Evolutionary conservation across 192 early-diverging fungal genomes (phyloP), one percentile per base, ranked within the genome.

Genomic region (Chytriomyces hyalinus): DNA sequence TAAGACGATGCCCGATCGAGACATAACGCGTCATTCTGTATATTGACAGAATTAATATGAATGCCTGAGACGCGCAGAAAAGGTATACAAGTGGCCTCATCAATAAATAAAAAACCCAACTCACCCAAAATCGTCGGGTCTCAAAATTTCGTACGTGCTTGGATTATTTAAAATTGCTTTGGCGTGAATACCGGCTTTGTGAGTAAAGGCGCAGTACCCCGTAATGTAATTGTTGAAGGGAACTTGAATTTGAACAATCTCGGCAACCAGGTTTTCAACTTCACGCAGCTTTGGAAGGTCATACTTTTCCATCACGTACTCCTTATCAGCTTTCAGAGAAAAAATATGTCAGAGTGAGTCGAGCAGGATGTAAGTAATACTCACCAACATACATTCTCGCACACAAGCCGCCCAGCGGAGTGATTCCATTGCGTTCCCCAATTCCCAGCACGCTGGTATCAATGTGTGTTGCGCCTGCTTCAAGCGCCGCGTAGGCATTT

Each of bases 201-300:
- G 97, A 6, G 97, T 97, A 82, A 98, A 98, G 61, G 97, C 96
- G 82, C 94, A 96, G 87, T 97, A 97, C 50, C 97, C 97, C 46
- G 97, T 98, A 80, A 98, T 95, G 83, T 95, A 97, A 89, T 98
- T 97, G 90, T 98, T 98, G 90, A 98, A 98, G 22, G 97, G 97
- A 72, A 98, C 95, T 51, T 93, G 91, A 81, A 98, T 91, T 77
- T 93, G 92, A 22, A 98, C 97, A 6, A 94, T 89, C 36, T 96
- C 93, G 20, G 97, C 97, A 28, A 98, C 95, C 83, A 96, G 84
- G 86, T 98, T 97, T 81, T 98, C 97, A 26, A 98, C 84, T 43
- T 97, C 94, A 65, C 95, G 93, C 76, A 98, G 90, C 89, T 91
- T 92, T 84, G 91, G 83, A 28, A 98, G 91, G 69, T 95, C 91